Conservation (phyloP, 805 yeast genomes). For the Trichomonascus vanleenenianus region DNA sequence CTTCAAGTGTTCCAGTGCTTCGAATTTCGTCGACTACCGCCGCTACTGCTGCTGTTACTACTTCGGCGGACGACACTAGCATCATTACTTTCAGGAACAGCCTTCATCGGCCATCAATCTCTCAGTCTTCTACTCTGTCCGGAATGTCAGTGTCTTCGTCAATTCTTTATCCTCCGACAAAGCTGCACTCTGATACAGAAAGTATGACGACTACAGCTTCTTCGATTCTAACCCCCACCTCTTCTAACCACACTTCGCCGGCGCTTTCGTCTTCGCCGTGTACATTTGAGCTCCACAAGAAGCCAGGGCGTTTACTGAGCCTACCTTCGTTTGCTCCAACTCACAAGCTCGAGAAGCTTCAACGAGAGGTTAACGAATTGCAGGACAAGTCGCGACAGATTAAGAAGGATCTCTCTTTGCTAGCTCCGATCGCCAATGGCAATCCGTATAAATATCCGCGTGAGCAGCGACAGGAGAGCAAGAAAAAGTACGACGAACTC, state of each 20-base stretch:
- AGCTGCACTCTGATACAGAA: no score
- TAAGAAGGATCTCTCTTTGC: slow-evolving; percentile 2
- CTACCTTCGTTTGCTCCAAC: no score
- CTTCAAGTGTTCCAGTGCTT: no score
- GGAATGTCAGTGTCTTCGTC: slow-evolving; percentile 1
- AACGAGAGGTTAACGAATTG: slow-evolving; percentile 6
- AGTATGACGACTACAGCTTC: neutral
- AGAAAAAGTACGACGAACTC: slow-evolving; percentile 2
- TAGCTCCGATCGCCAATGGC: neutral
- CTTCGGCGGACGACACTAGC: no score
- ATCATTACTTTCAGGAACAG: neutral
- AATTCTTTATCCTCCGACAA: slow-evolving; percentile 3
- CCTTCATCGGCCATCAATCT: neutral
- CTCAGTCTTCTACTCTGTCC: no score
- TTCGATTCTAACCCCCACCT: neutral
- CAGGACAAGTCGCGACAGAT: slow-evolving; percentile 3
- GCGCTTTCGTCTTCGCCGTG: neutral
- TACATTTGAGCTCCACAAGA: no score
- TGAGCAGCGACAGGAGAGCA: slow-evolving; percentile 2
- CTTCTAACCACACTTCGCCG: neutral
- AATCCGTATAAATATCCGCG: slow-evolving; percentile 3
- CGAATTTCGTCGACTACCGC: no score
- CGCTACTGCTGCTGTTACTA: no score
- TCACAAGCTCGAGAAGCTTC: slow-evolving; percentile 5
- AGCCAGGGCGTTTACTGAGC: no score